Base-by-base conservation (phyloP, 805 yeast species). In the Saccharomycopsis vini region DNA sequence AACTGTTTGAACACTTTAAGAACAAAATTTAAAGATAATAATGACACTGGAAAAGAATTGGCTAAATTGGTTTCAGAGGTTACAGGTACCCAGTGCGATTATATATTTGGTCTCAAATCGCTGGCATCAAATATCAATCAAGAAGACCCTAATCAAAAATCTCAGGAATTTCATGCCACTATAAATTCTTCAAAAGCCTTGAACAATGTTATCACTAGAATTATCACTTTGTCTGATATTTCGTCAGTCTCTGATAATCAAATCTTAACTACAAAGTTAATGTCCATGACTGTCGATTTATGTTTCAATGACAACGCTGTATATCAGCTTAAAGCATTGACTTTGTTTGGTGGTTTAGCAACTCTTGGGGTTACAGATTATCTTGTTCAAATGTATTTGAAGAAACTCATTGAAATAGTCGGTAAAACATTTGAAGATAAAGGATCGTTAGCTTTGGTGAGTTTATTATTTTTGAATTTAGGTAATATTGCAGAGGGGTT, bases 1-100 rank as follows among this genome's bases (percentile, higher is more conserved):
- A 71, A 75, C 51, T 62, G 73, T 3, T 63, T 76, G 36, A 79
- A 75, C 49, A 66, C 79, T 2, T 72, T 71, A 47, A 59, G 70
- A 18, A 66, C 72, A 21, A 72, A 67, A 39, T 6, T n/a, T n/a
- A n/a, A n/a, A n/a, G n/a, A n/a, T n/a, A n/a, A n/a, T n/a, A n/a
- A n/a, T n/a, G n/a, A n/a, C n/a, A n/a, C n/a, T n/a, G n/a, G n/a
- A n/a, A n/a, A 72, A 73, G 32, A 53, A 74, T 32, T 58, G 66
- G 2, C 35, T 36, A 2, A 47, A 49, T 26, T 26, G 29, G 12
- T 26, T 26, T 26, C 12, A 26, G 29, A 26, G 7, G 13, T 32
- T 32, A 7, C 9, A 9, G 36, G 36, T 7, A 9, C 19, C 13
- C 16, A 32, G n/a, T 7, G 13, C 19, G 36, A 32, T 7, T 15